Conservation (phyloP, 371 early-diverging fungal genomes). For the Mucor irregularis region DNA sequence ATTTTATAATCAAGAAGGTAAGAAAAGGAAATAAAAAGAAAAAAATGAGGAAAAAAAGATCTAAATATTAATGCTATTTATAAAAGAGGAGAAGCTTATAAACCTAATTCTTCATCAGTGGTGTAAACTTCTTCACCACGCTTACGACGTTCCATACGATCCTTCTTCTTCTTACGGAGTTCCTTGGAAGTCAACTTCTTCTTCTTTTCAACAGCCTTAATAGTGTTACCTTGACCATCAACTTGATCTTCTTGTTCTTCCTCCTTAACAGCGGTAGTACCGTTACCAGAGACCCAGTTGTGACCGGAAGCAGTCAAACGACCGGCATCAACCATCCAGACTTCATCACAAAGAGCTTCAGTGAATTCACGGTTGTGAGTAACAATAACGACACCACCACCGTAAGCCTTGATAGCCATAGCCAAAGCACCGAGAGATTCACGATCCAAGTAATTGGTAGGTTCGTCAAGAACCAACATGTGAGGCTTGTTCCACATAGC, state of each 20-base stretch:
- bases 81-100: constrained; percentile 22
- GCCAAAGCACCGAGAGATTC: constrained; percentile 76
- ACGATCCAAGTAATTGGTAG: constrained; percentile 84
- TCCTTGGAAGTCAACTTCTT: constrained; percentile 51
- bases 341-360: constrained; percentile 68
- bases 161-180: constrained; percentile 61
- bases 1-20: neutral
- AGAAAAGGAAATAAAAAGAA: neutral
- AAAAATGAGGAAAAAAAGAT: neutral
- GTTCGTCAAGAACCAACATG: constrained; percentile 89
- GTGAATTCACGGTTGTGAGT: constrained; percentile 79
- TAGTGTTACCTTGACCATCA: constrained; percentile 54
- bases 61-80: neutral
- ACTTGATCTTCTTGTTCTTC: constrained; percentile 43
- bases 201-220: constrained; percentile 52
- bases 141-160: constrained; percentile 57
- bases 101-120: constrained; percentile 51
- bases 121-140: constrained; percentile 58
- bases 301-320: constrained; percentile 53
- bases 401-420: constrained; percentile 65
- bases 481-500: constrained; percentile 87
- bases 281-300: constrained; percentile 56
- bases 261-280: constrained; percentile 39
- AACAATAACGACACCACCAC: constrained; percentile 79
- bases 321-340: constrained; percentile 78